Percentiles rank a stretch among this genome's conserved stretches.
phyloP scores from a whole-genome alignment of 2,329 filamentous ascomycete genomes.

The Talaromyces sp. region DNA sequence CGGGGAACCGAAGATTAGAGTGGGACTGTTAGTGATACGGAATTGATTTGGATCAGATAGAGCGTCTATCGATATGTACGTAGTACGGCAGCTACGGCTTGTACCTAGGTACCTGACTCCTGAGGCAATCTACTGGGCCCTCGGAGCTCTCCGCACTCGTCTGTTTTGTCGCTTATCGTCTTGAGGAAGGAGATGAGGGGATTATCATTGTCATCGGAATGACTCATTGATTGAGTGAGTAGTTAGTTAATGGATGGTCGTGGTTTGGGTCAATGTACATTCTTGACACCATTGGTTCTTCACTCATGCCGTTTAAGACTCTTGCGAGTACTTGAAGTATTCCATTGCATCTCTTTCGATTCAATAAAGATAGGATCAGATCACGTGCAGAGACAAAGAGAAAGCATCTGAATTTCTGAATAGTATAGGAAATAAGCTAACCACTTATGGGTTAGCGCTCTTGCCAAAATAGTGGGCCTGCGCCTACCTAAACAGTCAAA shows the following conservation, averaged over 20 bases:
- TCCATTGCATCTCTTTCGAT: too few relatives aligned
- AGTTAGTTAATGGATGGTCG: background rate
- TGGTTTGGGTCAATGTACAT: background rate
- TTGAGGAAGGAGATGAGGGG: background rate
- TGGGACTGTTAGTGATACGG: background rate
- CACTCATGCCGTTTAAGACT: too few relatives aligned
- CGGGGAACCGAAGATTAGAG: slow-evolving; percentile 6
- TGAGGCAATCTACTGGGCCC: background rate
- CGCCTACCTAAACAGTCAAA: background rate
- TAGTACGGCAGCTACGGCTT: background rate
- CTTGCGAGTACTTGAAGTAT: too few relatives aligned
- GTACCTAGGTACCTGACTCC: background rate
- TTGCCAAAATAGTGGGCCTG: background rate
- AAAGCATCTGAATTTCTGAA: background rate
- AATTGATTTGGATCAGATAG: background rate
- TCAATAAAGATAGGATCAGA: background rate
- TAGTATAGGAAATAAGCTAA: background rate
- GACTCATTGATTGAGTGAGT: slow-evolving; percentile 2
- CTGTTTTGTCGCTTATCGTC: background rate
- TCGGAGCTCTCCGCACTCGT: slow-evolving; percentile 11
- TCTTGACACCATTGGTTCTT: background rate
- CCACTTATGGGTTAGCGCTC: background rate
- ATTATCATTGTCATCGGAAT: background rate
- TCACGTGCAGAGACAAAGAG: background rate
- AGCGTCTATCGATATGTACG: background rate